A percentile compares a stretch with the other conserved stretches of the same genome.
Conservation (phyloP, 108 stramenopile genomes). For the Stephanodiscus triporus region DNA sequence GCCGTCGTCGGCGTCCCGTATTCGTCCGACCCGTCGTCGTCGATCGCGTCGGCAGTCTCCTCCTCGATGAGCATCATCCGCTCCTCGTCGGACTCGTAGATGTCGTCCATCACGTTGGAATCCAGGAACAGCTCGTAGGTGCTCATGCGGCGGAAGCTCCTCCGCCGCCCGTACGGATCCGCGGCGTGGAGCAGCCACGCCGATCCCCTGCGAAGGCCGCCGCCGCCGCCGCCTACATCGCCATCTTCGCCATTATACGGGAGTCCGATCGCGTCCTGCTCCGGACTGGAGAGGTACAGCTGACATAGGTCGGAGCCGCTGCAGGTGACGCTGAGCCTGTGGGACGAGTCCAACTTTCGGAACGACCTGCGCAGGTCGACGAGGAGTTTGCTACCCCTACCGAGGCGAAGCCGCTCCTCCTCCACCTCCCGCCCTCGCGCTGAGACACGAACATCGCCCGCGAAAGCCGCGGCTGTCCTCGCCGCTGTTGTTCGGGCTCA, state of each 20-base stretch:
- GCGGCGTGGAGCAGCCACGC: conserved; percentile 26
- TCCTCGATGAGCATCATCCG: conserved; percentile 28
- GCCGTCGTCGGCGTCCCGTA: too few relatives aligned
- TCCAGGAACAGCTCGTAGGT: conserved; percentile 32
- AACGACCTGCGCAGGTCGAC: conserved; percentile 11
- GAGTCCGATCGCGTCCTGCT: conserved; percentile 7
- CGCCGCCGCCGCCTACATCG: too few relatives aligned
- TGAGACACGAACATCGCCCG: too few relatives aligned
- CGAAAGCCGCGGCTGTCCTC: too few relatives aligned
- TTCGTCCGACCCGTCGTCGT: not conserved
- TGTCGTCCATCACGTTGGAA: conserved; percentile 16
- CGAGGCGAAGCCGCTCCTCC: not conserved
- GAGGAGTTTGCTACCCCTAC: too few relatives aligned
- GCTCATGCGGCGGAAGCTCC: conserved; percentile 14
- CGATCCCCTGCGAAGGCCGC: not conserved
- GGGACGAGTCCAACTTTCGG: conserved; percentile 16
- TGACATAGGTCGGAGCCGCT: conserved; percentile 31
- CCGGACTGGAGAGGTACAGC: conserved; percentile 34
- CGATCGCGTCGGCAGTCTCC: not conserved
- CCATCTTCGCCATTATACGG: not conserved
- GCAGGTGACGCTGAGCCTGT: conserved; percentile 23
- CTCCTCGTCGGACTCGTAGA: not conserved
- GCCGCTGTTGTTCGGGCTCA: too few relatives aligned
- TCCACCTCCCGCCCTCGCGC: not conserved
- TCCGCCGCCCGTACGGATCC: conserved; percentile 18